A percentile compares a stretch with the other conserved stretches of the same genome.
Conservation (phyloP, 495 filamentous ascomycete genomes). For the Penicillium cinerascens region DNA sequence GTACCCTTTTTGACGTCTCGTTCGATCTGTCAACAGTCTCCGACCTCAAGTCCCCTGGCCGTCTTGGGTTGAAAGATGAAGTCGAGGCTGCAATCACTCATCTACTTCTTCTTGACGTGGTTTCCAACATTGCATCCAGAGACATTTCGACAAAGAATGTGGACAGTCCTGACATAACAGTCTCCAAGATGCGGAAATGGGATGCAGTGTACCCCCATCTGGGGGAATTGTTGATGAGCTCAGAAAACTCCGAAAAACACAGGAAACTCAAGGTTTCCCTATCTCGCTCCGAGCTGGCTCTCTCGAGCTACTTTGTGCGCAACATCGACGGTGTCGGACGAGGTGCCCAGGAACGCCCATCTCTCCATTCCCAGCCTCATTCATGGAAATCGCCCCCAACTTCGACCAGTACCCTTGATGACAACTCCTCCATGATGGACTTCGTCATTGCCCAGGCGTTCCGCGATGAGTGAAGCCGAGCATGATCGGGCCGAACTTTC, state of each 20-base stretch:
- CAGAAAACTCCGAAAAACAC: slow-evolving; percentile 15
- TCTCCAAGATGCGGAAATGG: slow-evolving; percentile 20
- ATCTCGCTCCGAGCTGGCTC: slow-evolving; percentile 29
- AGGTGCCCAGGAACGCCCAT: slow-evolving; percentile 9
- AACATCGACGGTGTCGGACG: slow-evolving; percentile 19
- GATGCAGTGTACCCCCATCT: slow-evolving; percentile 39
- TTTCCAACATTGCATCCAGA: slow-evolving; percentile 28
- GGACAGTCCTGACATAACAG: not conserved
- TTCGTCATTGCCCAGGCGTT: slow-evolving; percentile 28
- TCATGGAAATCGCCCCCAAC: slow-evolving; percentile 25
- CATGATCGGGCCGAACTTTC: not conserved
- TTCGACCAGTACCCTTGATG: not conserved
- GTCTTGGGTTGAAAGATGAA: slow-evolving; percentile 34
- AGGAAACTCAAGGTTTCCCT: slow-evolving; percentile 38
- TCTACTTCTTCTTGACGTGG: slow-evolving; percentile 38
- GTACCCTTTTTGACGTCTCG: slow-evolving; percentile 47
- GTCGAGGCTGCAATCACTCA: slow-evolving; percentile 37
- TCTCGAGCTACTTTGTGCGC: slow-evolving; percentile 23
- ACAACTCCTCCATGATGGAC: slow-evolving; percentile 27
- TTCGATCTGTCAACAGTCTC: slow-evolving; percentile 33
- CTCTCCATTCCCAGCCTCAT: slow-evolving; percentile 6
- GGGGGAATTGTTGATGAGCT: slow-evolving; percentile 33
- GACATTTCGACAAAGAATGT: slow-evolving; percentile 1
- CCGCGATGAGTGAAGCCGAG: not conserved
- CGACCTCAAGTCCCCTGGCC: slow-evolving; percentile 36